Evolutionary conservation across 2,329 filamentous ascomycete genomes (phyloP).

Genomic region (Aspergillus pseudotamarii): DNA sequence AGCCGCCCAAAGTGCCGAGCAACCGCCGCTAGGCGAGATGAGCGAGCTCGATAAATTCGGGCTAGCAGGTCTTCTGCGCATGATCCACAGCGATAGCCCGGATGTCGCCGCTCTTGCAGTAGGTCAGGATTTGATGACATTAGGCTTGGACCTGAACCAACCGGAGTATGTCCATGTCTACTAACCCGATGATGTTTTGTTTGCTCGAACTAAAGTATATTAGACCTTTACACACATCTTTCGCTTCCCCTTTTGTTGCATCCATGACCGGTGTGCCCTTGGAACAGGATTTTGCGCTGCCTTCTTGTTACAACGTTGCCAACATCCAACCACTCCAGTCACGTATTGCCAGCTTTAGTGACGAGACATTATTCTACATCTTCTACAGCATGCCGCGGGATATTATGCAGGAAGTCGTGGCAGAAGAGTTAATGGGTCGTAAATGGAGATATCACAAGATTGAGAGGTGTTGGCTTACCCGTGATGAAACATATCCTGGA

Average conservation of each 20-base stretch:
- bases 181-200: not conserved
- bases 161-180: conserved; percentile 53
- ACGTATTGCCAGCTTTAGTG: conserved; percentile 61
- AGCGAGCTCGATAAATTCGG: conserved; percentile 63
- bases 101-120: conserved; percentile 59
- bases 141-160: conserved; percentile 66
- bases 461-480: conserved; percentile 55
- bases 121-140: conserved; percentile 65
- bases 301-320: conserved; percentile 65
- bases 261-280: conserved; percentile 58
- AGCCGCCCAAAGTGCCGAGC: conserved; percentile 38
- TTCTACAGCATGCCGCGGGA: conserved; percentile 70
- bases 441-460: conserved; percentile 58
- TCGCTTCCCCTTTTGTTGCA: conserved; percentile 65
- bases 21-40: conserved; percentile 57
- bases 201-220: conserved; percentile 24
- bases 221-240: conserved; percentile 64
- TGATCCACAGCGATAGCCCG: conserved; percentile 57
- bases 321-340: conserved; percentile 65
- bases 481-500: conserved; percentile 50
- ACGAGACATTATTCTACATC: conserved; percentile 70
- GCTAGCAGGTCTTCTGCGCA: conserved; percentile 60
- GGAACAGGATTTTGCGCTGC: conserved; percentile 65
- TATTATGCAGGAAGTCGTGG: conserved; percentile 67
- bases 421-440: conserved; percentile 60